Evolutionary conservation across 495 filamentous ascomycete genomes (phyloP), one percentile per base, ranked within the genome.

Genomic region (Penicillium verhagenii): DNA sequence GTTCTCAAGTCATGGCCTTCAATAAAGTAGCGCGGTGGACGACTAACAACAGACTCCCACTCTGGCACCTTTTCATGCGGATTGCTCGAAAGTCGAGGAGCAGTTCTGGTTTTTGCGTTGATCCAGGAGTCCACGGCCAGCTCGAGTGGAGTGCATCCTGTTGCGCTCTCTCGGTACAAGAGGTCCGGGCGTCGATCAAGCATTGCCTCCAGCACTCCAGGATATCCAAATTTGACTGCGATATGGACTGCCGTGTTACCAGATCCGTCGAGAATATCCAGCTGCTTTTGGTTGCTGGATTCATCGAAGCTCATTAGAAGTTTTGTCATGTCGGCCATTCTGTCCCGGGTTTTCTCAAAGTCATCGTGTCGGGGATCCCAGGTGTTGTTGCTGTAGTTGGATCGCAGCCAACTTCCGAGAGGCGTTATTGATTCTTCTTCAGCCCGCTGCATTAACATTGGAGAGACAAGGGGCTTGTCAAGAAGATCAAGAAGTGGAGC

Each of bases 221-320:
- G 57, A 1, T 70, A 59, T 20, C 60, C 56, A 19, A 56, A 53
- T 38, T 76, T 72, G 20, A 88, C 73, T 1, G 79, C 78, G 2
- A 67, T 66, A 56, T 92, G 88, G 0, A 89, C 67, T 3, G 81
- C 77, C 0, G 85, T 84, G 59, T 91, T 84, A 5, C 88, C 88
- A 8, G 82, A 75, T 19, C 81, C 85, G 65, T 90, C 83, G 3
- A 90, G 73, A 40, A 85, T 70, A 18, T 79, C 75, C 1, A 89
- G 74, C 10, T 86, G 83, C 29, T 75, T 72, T 48, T 74, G 72
- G 16, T 64, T 59, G 1, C 61, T 73, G 6, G 79, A 71, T 6
- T 73, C 56, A 11, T 79, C 81, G 38, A 82, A 78, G 3, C 78
- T 72, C 0, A 84, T 63, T 0, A 90, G 54, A 4, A 37, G 70